phyloP scores from a whole-genome alignment of 1,284 basidiomycete genomes.

The Agaricales sp. region DNA sequence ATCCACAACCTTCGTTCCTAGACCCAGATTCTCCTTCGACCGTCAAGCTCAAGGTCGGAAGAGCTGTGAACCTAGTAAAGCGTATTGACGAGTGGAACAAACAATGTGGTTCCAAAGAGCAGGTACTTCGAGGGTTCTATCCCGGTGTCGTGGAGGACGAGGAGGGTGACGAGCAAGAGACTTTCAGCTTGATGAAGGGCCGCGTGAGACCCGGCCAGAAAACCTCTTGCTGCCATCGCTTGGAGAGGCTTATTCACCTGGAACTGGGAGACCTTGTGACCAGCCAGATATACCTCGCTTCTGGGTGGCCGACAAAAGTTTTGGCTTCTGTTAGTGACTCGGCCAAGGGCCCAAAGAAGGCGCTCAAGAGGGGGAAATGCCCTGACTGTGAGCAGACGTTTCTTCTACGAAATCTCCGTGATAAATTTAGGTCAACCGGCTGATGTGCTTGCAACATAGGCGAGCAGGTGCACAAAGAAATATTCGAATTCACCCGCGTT shows the following conservation, averaged over 20 bases:
- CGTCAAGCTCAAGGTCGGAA: conserved; percentile 42
- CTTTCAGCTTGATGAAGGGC: conserved; percentile 29
- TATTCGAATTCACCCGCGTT: conserved; percentile 57
- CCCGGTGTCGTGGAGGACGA: conserved; percentile 26
- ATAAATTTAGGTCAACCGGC: neutral
- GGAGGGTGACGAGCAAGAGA: neutral
- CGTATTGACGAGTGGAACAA: conserved; percentile 66
- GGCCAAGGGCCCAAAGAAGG: conserved; percentile 13
- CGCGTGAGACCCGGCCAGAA: conserved; percentile 41
- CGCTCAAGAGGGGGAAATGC: conserved; percentile 17
- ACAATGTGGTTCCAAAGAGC: conserved; percentile 44
- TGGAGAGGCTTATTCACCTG: conserved; percentile 66
- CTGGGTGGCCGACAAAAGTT: conserved; percentile 27
- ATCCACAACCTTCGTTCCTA: conserved; percentile 8
- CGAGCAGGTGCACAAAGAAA: conserved; percentile 56
- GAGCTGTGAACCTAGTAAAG: conserved; percentile 34
- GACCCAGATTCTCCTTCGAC: conserved; percentile 20
- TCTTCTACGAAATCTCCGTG: conserved; percentile 27
- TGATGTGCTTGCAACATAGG: conserved; percentile 24
- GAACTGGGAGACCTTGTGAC: conserved; percentile 60
- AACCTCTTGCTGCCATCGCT: conserved; percentile 32
- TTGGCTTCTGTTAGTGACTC: conserved; percentile 8
- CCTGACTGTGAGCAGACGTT: conserved; percentile 14
- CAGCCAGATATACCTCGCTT: conserved; percentile 47
- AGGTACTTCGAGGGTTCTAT: conserved; percentile 42